These are phyloP conservation scores for Chaetothyriales sp. DNA, from an alignment of 2,329 filamentous ascomycete genomes.

Conservation along the genomic window DNA sequence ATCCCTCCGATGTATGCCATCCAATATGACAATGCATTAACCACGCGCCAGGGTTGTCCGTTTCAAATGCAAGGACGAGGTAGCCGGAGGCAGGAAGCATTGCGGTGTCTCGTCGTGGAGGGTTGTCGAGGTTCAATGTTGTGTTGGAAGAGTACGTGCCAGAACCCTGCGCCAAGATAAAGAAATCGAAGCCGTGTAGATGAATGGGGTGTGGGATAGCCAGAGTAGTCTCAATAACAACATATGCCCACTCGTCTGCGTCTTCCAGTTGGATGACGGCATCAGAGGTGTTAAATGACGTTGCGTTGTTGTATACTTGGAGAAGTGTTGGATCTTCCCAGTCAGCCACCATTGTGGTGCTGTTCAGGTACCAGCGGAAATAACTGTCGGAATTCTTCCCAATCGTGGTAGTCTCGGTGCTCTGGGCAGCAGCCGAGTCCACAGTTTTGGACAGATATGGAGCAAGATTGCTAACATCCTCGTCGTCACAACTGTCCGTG, in stretches of 20 bases:
- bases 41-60: constrained; percentile 26
- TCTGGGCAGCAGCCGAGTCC: constrained; percentile 2
- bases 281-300: background rate
- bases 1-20: constrained; percentile 23
- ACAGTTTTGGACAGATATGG: constrained; percentile 14
- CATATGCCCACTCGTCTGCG: background rate
- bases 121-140: constrained; percentile 9
- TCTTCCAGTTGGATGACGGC: background rate
- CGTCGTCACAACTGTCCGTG: constrained; percentile 14
- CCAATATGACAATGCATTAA: constrained; percentile 26
- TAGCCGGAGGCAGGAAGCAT: constrained; percentile 23
- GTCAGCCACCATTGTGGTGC: constrained; percentile 18
- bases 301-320: background rate
- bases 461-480: constrained; percentile 12
- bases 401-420: background rate
- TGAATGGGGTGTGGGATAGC: constrained; percentile 28
- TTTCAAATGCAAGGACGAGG: constrained; percentile 24
- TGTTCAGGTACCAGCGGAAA: constrained; percentile 21
- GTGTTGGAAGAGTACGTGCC: constrained; percentile 21
- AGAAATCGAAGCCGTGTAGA: constrained; percentile 22
- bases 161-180: constrained; percentile 32
- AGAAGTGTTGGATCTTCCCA: constrained; percentile 20
- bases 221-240: no score
- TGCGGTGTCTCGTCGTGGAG: constrained; percentile 11
- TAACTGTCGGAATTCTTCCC: no score